phyloP scores from a whole-genome alignment of 140 eudicot genomes.

The Anethum foeniculum region DNA sequence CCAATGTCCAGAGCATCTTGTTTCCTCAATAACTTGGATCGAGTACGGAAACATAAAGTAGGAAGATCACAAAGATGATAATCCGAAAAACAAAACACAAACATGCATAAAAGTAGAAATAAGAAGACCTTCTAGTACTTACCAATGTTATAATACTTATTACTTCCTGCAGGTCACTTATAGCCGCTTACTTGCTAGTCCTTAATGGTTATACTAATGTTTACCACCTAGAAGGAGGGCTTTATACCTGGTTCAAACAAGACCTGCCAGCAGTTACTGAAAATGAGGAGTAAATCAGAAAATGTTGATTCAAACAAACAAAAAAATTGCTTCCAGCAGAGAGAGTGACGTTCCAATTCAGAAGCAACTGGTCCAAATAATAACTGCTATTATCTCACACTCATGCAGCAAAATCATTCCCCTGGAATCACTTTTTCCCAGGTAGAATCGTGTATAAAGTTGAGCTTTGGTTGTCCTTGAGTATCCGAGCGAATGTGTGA shows the following conservation, averaged over 20 bases:
- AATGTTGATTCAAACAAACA: conserved; percentile 15
- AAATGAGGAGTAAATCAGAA: conserved; percentile 28
- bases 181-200: conserved; percentile 94
- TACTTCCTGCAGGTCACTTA: conserved; percentile 70
- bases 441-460: conserved; percentile 11
- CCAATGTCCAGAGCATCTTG: not conserved
- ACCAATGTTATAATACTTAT: conserved; percentile 4
- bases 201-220: conserved; percentile 83
- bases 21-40: not conserved
- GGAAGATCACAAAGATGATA: not conserved
- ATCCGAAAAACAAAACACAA: not conserved
- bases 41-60: not conserved
- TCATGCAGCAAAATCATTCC: not conserved
- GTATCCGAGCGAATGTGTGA: not conserved
- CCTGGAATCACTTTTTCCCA: conserved; percentile 11
- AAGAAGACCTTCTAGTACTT: not conserved
- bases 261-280: conserved; percentile 70
- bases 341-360: not conserved
- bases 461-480: conserved; percentile 17
- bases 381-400: not conserved
- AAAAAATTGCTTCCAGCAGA: not conserved
- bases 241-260: conserved; percentile 78
- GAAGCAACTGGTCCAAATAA: conserved; percentile 14
- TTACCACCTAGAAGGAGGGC: conserved; percentile 85
- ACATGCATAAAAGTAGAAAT: not conserved